A percentile compares a stretch with the other conserved stretches of the same genome.
These are phyloP conservation scores for Erythrophleum fordii DNA, from an alignment of 306 rosid genomes.

Conservation along the genomic window DNA sequence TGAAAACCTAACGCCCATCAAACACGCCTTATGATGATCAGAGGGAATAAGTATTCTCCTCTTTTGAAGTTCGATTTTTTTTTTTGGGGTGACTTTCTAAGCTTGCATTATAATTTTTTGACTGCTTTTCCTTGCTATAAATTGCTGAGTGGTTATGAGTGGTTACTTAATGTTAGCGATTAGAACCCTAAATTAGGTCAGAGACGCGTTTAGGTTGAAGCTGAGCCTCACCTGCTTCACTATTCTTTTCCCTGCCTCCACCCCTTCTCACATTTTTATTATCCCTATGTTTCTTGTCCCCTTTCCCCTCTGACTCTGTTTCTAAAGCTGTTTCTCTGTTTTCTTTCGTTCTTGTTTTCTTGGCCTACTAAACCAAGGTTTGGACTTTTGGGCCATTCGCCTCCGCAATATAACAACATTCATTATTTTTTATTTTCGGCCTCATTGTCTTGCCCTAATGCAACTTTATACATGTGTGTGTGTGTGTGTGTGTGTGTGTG, in stretches of 20 bases:
- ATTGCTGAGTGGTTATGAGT: slow-evolving; percentile 38
- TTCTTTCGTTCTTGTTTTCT: background rate
- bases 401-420: background rate
- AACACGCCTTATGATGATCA: background rate
- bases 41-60: slow-evolving; percentile 2
- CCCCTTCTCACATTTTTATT: background rate
- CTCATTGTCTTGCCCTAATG: background rate
- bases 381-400: background rate
- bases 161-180: slow-evolving; percentile 1
- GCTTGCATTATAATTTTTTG: slow-evolving; percentile 22
- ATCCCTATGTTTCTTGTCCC: background rate
- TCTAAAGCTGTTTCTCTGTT: background rate
- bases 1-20: slow-evolving; percentile 27
- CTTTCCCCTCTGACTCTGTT: background rate
- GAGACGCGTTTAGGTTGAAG: background rate
- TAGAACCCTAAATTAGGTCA: background rate
- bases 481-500: too few species aligned
- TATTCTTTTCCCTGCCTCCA: background rate
- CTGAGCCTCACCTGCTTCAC: slow-evolving; percentile 4
- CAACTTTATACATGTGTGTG: background rate
- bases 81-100: slow-evolving; percentile 32
- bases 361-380: background rate
- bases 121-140: slow-evolving; percentile 41
- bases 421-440: too few species aligned
- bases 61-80: slow-evolving; percentile 2